Evolutionary conservation across 2,329 filamentous ascomycete genomes (phyloP).

Genomic region (Verticillium zaregamsianum): DNA sequence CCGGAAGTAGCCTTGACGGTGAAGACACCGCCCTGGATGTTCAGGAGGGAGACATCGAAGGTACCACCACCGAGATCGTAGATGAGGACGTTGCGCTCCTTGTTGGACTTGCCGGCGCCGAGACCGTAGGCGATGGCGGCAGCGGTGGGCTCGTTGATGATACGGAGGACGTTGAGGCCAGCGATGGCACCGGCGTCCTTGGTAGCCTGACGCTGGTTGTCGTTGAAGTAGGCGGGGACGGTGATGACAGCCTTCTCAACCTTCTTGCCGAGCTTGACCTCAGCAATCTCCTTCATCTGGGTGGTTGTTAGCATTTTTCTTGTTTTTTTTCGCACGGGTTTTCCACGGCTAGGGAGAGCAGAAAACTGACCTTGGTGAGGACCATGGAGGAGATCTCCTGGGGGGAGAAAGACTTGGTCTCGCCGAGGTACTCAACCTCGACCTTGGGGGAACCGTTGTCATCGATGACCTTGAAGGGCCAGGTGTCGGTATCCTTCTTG

Average conservation of each 20-base stretch:
- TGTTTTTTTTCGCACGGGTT: not conserved
- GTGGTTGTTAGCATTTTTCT: conserved; percentile 4
- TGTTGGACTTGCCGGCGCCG: conserved; percentile 87
- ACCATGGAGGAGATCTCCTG: conserved; percentile 99
- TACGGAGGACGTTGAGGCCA: conserved; percentile 97
- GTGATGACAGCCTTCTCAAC: conserved; percentile 99
- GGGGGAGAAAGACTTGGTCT: conserved; percentile 93
- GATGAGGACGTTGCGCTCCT: conserved; percentile 98
- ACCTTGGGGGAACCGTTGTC: conserved; percentile 85
- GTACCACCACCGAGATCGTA: conserved; percentile 99
- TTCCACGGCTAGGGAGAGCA: not conserved
- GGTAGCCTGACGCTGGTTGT: conserved; percentile 99
- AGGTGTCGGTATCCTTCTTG: conserved; percentile 98
- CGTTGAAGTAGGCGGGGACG: conserved; percentile 99
- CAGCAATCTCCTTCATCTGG: conserved; percentile 99
- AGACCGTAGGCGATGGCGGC: conserved; percentile 98
- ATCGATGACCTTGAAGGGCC: conserved; percentile 98
- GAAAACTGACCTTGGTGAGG: conserved; percentile 75
- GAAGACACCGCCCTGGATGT: conserved; percentile 99
- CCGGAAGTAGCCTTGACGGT: conserved; percentile 97
- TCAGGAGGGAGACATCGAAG: conserved; percentile 98
- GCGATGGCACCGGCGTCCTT: conserved; percentile 98
- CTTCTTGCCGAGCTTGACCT: conserved; percentile 97
- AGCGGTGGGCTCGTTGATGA: conserved; percentile 99
- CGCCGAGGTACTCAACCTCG: conserved; percentile 90